Evolutionary conservation across 305 asterid genomes (phyloP).

Genomic region (Plantago coronopus): DNA sequence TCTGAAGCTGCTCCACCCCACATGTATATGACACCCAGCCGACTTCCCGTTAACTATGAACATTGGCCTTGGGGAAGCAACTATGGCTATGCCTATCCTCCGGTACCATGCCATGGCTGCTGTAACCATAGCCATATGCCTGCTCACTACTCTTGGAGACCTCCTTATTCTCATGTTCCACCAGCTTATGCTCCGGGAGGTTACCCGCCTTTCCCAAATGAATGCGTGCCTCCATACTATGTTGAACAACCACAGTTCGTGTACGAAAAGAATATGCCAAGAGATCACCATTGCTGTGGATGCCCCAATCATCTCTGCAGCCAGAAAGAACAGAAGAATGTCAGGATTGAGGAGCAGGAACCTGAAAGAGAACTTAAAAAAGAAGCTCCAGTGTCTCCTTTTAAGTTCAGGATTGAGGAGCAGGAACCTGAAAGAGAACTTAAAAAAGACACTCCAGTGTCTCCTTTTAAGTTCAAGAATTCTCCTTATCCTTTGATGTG

Average conservation of each 20-base stretch:
- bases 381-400: conserved; percentile 35
- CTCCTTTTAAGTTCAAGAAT: conserved; percentile 36
- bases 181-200: conserved; percentile 29
- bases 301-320: conserved; percentile 39
- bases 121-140: conserved; percentile 37
- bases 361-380: conserved; percentile 29
- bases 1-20: conserved; percentile 30
- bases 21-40: conserved; percentile 25
- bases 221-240: conserved; percentile 31
- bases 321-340: conserved; percentile 30
- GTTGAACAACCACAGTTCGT: conserved; percentile 35
- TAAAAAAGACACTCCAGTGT: conserved; percentile 24
- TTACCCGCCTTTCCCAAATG: conserved; percentile 36
- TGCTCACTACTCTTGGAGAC: conserved; percentile 27
- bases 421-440: conserved; percentile 34
- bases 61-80: conserved; percentile 44
- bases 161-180: conserved; percentile 46
- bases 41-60: conserved; percentile 27
- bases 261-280: conserved; percentile 30
- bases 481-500: conserved; percentile 38
- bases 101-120: conserved; percentile 39
- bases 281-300: conserved; percentile 55
- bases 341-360: conserved; percentile 53
- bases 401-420: conserved; percentile 60
- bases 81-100: conserved; percentile 32